Evolutionary conservation across 2,329 filamentous ascomycete species (phyloP).

Genomic region (Exophiala sp.): DNA sequence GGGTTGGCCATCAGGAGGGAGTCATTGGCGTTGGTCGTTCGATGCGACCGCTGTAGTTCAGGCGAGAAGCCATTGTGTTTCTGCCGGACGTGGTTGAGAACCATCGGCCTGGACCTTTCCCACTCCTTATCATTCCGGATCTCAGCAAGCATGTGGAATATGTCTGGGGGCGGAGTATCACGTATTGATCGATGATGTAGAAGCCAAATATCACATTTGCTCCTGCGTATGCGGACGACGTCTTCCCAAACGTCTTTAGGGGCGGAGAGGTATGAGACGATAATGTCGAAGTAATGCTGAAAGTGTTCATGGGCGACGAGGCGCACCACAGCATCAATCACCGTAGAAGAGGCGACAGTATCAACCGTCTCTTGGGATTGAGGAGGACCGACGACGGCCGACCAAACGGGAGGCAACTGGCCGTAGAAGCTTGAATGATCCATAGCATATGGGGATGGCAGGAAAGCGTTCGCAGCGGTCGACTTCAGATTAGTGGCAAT

Average conservation of each 20-base stretch:
- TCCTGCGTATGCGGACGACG: neutral
- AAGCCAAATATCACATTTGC: neutral
- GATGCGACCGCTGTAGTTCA: neutral
- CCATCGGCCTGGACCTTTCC: neutral
- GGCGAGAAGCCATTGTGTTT: neutral
- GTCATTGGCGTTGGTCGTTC: neutral
- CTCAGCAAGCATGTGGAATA: slow-evolving; percentile 5
- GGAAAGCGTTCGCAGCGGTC: no score
- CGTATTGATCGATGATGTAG: neutral
- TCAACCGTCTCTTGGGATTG: neutral
- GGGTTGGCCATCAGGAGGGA: neutral
- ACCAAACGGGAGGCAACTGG: neutral
- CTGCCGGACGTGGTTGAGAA: neutral
- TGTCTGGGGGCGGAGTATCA: slow-evolving; percentile 3
- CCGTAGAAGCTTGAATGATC: no score
- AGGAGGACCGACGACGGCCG: neutral
- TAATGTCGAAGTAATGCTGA: neutral
- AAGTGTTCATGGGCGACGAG: neutral
- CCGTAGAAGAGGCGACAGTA: neutral
- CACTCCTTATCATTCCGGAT: slow-evolving; percentile 9
- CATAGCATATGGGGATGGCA: no score
- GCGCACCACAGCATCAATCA: neutral
- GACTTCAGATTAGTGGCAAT: no score
- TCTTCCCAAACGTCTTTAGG: neutral
- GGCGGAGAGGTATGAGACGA: neutral